Conservation (phyloP, 495 filamentous ascomycete species). For the Daldinia caldariorum region DNA sequence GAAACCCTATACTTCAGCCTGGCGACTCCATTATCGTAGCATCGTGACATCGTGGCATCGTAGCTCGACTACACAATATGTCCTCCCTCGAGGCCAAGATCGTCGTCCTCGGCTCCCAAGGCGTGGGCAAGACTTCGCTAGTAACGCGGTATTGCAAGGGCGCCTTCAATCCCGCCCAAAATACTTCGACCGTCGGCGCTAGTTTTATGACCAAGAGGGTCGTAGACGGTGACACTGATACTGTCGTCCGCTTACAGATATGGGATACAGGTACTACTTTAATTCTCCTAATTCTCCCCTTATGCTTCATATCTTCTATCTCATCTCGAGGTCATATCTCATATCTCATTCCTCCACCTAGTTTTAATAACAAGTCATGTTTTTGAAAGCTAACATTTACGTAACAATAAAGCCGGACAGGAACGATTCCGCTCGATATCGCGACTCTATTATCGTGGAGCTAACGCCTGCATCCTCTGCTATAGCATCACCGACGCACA, state of each 20-base stretch:
- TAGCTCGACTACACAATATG: slow-evolving; percentile 36
- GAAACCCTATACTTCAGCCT: background rate
- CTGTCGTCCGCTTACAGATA: slow-evolving; percentile 84
- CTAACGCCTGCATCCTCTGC: slow-evolving; percentile 90
- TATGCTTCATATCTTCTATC: slow-evolving; percentile 19
- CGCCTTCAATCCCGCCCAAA: slow-evolving; percentile 73
- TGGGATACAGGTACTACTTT: slow-evolving; percentile 75
- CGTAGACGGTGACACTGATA: slow-evolving; percentile 81
- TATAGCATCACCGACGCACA: slow-evolving; percentile 90
- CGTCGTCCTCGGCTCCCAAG: slow-evolving; percentile 88
- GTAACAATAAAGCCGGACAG: slow-evolving; percentile 71
- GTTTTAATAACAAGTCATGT: no score
- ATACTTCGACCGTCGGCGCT: slow-evolving; percentile 87
- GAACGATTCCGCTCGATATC: slow-evolving; percentile 95
- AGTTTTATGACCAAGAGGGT: slow-evolving; percentile 95
- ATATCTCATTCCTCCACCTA: no score
- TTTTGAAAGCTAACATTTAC: slow-evolving; percentile 16
- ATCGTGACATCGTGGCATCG: no score
- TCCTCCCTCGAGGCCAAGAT: slow-evolving; percentile 90
- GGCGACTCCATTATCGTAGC: background rate
- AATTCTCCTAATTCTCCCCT: background rate
- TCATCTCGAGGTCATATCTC: no score
- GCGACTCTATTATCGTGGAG: slow-evolving; percentile 92
- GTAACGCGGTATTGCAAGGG: slow-evolving; percentile 88
- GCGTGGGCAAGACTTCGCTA: slow-evolving; percentile 94